Conservation (phyloP, 345 rosid genomes). For the Eucalyptus fibrosa region DNA sequence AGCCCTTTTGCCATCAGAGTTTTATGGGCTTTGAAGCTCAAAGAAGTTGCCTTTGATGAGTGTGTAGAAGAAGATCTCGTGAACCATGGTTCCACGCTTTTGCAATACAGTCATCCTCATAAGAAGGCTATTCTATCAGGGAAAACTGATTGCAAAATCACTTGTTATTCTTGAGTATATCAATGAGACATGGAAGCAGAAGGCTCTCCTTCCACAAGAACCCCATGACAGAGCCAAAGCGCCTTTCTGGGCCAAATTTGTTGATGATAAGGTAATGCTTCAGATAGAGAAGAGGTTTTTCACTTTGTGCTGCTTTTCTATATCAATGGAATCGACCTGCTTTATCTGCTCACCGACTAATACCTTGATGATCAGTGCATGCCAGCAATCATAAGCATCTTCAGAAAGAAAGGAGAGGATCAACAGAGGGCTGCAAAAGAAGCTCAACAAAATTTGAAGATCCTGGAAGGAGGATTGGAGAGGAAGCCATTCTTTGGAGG, state of each 20-base stretch:
- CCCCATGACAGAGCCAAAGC: constrained; percentile 2
- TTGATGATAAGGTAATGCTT: constrained; percentile 8
- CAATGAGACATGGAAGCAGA: constrained; percentile 3
- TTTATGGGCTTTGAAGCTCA: constrained; percentile 11
- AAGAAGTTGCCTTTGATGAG: background rate
- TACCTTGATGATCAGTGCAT: background rate
- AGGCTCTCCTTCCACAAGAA: constrained; percentile 5
- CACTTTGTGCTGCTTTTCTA: background rate
- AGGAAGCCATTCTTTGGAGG: constrained; percentile 14
- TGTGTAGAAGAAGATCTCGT: constrained; percentile 5
- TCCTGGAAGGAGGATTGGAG: background rate
- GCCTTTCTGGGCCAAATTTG: constrained; percentile 16
- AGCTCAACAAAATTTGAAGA: constrained; percentile 6
- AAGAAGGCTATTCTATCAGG: constrained; percentile 8
- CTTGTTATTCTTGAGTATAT: constrained; percentile 10
- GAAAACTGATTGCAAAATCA: constrained; percentile 8
- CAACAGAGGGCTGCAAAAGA: constrained; percentile 9
- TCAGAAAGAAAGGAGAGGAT: constrained; percentile 1
- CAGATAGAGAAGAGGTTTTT: background rate
- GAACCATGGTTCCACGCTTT: constrained; percentile 1
- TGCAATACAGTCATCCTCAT: constrained; percentile 8
- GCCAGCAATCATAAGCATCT: background rate
- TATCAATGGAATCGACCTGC: background rate
- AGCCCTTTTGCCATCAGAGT: constrained; percentile 5
- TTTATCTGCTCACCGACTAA: background rate